Evolutionary conservation across 495 filamentous ascomycete species (phyloP).

Genomic region (Aspergillus biplanus): DNA sequence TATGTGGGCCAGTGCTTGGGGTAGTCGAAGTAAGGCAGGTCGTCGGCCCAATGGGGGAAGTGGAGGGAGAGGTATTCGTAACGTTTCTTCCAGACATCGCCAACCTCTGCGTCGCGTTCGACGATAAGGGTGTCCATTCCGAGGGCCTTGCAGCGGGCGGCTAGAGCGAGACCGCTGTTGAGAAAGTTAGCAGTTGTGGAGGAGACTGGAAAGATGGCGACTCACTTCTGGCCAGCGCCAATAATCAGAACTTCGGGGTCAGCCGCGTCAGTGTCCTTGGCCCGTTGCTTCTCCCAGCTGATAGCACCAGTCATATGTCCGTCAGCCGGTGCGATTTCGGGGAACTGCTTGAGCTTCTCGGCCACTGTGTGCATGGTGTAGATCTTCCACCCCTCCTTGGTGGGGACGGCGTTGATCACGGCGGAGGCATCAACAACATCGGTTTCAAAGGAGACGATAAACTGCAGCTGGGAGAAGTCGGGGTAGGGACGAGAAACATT

Average conservation of each 20-base stretch:
- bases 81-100: slow-evolving; percentile 72
- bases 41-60: slow-evolving; percentile 69
- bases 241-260: slow-evolving; percentile 31
- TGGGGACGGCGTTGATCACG: slow-evolving; percentile 31
- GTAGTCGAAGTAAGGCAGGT: slow-evolving; percentile 67
- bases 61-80: slow-evolving; percentile 59
- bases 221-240: slow-evolving; percentile 33
- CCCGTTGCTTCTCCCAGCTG: slow-evolving; percentile 30
- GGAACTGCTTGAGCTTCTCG: slow-evolving; percentile 27
- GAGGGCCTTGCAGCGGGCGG: slow-evolving; percentile 66
- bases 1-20: slow-evolving; percentile 62
- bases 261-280: slow-evolving; percentile 25
- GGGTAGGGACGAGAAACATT: slow-evolving; percentile 27
- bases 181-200: neutral
- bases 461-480: slow-evolving; percentile 29
- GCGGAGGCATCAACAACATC: slow-evolving; percentile 29
- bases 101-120: slow-evolving; percentile 61
- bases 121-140: slow-evolving; percentile 61
- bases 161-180: slow-evolving; percentile 36
- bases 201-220: neutral
- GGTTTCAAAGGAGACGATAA: slow-evolving; percentile 31
- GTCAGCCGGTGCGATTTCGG: slow-evolving; percentile 23
- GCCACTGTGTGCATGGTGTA: slow-evolving; percentile 32
- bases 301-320: slow-evolving; percentile 32
- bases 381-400: slow-evolving; percentile 28